Evolutionary conservation across 331 rosid genomes (phyloP), one percentile per base, ranked within the genome.

Genomic region (Telfairia occidentalis): DNA sequence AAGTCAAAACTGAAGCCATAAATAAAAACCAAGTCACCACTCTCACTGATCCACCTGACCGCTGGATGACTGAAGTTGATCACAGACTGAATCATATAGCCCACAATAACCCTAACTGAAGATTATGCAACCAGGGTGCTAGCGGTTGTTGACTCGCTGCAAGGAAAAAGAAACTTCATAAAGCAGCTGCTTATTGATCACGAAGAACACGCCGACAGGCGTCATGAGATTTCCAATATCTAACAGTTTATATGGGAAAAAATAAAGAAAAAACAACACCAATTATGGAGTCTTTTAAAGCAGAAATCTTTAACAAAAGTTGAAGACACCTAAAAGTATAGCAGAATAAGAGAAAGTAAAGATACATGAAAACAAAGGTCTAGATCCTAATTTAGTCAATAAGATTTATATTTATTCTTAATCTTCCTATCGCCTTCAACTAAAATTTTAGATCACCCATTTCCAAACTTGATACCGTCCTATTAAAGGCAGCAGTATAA

Each of bases 61-160:
- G 32, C 23, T 30, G 15, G 4, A 61, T 34, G 70, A 18, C 69
- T 18, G 5, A 60, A 58, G 21, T 9, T 4, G 10, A 7, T 16
- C 19, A 59, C 66, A 60, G 23, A 60, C 37, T 3, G 16, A 40
- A 42, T 67, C 73, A 19, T 40, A 24, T 28, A 23, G 34, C 28
- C 37, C 9, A 58, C 58, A 71, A 43, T 9, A 13, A 23, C 58
- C 13, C 75, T 0, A 43, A 43, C 9, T 37, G 24, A 45, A 46
- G 28, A 45, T 34, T 50, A 72, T 7, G 76, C 76, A 28, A 72
- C 76, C 60, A 72, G 60, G 59, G 76, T 72, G 76, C 76, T 72
- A 10, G 76, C 76, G n/a, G 76, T 72, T 29, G 76, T 72, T 9
- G 76, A 72, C 76, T 72, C 76, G 30, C 76, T 72, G 63, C 61